A percentile compares a stretch with the other conserved stretches of the same genome.
Evolutionary conservation across 106 monocot species (phyloP).

Genomic region (Platanthera zijinensis): DNA sequence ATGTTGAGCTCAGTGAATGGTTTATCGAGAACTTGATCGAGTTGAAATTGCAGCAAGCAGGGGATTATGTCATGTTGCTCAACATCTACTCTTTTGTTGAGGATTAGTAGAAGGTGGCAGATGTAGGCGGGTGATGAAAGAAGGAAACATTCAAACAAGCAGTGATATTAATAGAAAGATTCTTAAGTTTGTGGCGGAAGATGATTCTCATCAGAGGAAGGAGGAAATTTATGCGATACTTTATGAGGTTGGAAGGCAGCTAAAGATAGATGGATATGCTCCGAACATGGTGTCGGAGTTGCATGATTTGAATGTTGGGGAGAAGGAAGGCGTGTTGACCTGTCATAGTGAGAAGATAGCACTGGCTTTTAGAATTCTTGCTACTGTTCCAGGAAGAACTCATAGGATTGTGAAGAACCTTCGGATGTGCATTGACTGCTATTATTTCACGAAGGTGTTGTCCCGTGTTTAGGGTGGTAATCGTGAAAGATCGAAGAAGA

Average conservation of each 20-base stretch:
- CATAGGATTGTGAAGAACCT: conserved; percentile 74
- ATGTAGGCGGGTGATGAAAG: conserved; percentile 69
- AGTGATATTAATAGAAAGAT: conserved; percentile 45
- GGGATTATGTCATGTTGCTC: conserved; percentile 29
- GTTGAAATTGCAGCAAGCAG: conserved; percentile 63
- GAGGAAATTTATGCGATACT: conserved; percentile 68
- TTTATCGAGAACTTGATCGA: conserved; percentile 50
- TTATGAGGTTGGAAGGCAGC: conserved; percentile 48
- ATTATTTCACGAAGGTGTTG: conserved; percentile 41
- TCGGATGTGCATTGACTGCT: conserved; percentile 62
- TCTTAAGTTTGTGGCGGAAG: conserved; percentile 58
- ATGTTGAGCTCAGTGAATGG: conserved; percentile 38
- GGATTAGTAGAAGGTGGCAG: too few relatives aligned
- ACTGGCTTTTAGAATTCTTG: conserved; percentile 26
- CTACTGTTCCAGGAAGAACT: conserved; percentile 45
- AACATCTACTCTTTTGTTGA: too few relatives aligned
- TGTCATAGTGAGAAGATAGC: conserved; percentile 76
- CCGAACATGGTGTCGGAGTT: conserved; percentile 42
- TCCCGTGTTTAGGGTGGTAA: conserved; percentile 55
- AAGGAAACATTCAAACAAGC: conserved; percentile 55
- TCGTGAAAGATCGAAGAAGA: conserved; percentile 48
- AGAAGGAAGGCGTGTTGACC: conserved; percentile 44
- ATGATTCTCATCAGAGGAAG: conserved; percentile 49
- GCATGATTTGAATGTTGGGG: conserved; percentile 39
- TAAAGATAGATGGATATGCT: conserved; percentile 69